Percentiles rank a stretch among this genome's conserved stretches.
Evolutionary conservation across 371 early-diverging fungal species (phyloP).

Genomic region (Apophysomyces ossiformis): DNA sequence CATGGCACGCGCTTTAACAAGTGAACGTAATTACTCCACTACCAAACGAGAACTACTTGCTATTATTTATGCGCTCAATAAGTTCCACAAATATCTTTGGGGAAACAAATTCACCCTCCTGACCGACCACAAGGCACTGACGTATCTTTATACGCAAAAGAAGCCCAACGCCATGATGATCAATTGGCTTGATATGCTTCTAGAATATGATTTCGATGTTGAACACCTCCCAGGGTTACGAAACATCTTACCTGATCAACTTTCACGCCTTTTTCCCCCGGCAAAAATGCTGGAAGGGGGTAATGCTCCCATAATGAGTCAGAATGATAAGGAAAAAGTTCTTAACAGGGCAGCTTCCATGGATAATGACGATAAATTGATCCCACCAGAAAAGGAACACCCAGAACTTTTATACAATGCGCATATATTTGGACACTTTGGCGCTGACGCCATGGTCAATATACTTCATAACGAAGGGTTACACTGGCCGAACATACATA

Average conservation of each 20-base stretch:
- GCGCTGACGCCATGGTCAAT: too few relatives aligned
- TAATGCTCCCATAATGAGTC: too few relatives aligned
- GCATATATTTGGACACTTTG: too few relatives aligned
- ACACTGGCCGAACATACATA: too few relatives aligned
- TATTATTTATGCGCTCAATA: slow-evolving; percentile 13
- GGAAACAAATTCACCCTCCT: slow-evolving; percentile 24
- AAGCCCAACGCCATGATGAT: slow-evolving; percentile 27
- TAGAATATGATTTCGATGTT: neutral
- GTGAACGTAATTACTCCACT: slow-evolving; percentile 18
- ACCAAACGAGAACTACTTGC: slow-evolving; percentile 22
- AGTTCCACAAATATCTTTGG: slow-evolving; percentile 40
- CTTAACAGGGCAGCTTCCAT: too few relatives aligned
- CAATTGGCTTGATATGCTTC: slow-evolving; percentile 16
- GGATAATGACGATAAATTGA: too few relatives aligned
- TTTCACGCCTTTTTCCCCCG: too few relatives aligned
- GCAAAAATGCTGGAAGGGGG: too few relatives aligned
- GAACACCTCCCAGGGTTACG: neutral
- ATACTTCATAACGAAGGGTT: too few relatives aligned
- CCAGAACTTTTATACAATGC: too few relatives aligned
- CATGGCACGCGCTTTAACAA: slow-evolving; percentile 16
- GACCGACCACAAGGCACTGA: slow-evolving; percentile 29
- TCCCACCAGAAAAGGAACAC: too few relatives aligned
- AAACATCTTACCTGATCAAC: neutral
- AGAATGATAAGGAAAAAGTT: too few relatives aligned
- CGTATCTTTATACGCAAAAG: slow-evolving; percentile 29